Percentiles rank a stretch among this genome's conserved stretches.
Conservation (phyloP, 2,329 filamentous ascomycete genomes). For the Nemania abortiva region DNA sequence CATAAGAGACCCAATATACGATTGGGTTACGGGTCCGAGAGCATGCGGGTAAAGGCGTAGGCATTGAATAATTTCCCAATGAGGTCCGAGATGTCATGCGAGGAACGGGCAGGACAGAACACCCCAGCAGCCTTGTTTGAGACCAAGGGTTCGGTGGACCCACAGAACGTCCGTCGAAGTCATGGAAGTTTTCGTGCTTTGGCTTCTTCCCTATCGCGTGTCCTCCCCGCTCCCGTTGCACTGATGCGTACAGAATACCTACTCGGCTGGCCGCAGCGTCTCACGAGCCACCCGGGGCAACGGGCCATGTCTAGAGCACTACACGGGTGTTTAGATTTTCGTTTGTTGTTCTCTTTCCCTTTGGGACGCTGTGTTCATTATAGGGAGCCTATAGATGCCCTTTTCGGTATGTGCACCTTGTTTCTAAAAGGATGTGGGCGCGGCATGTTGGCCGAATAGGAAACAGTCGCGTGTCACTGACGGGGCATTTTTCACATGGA, state of each 20-base stretch:
- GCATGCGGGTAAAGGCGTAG: constrained; percentile 51
- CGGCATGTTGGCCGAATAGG: constrained; percentile 40
- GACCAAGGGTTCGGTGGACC: constrained; percentile 45
- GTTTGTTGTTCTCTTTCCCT: constrained; percentile 11
- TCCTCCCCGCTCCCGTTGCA: constrained; percentile 5
- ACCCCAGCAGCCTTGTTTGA: constrained; percentile 44
- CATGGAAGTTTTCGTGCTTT: constrained; percentile 42
- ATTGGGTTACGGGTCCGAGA: constrained; percentile 47
- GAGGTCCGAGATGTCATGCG: constrained; percentile 58
- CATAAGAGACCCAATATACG: constrained; percentile 52
- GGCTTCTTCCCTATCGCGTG: constrained; percentile 9
- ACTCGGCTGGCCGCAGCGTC: constrained; percentile 13
- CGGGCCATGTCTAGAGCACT: constrained; percentile 8
- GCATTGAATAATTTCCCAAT: constrained; percentile 61
- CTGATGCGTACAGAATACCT: neutral
- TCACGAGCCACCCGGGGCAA: constrained; percentile 14
- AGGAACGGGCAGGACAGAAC: constrained; percentile 43
- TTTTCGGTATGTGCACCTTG: constrained; percentile 28
- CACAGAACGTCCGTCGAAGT: constrained; percentile 59
- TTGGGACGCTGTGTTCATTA: constrained; percentile 3
- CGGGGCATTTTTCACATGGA: constrained; percentile 30
- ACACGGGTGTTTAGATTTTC: constrained; percentile 8
- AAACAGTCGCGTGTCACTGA: constrained; percentile 39
- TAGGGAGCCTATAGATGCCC: constrained; percentile 24
- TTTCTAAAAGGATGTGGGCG: constrained; percentile 25